Conservation (phyloP, 73 alveolate genomes). For the Uronychia binucleata region DNA sequence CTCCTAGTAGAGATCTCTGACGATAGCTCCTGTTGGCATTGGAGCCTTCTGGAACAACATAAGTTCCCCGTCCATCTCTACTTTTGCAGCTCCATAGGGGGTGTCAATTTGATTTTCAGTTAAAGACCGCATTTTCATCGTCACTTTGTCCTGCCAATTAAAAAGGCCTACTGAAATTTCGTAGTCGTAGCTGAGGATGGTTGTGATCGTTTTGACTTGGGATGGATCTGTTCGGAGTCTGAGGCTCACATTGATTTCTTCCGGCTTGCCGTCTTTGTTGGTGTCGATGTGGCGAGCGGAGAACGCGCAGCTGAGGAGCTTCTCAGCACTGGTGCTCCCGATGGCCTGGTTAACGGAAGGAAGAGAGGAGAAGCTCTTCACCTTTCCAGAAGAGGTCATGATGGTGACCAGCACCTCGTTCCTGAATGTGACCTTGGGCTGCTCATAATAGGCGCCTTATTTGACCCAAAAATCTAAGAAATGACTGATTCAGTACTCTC, state of each 20-base stretch:
- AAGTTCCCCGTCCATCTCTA: slow-evolving; percentile 28
- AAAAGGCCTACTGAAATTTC: neutral
- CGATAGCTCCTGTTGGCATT: slow-evolving; percentile 32
- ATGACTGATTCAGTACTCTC: slow-evolving; percentile 8
- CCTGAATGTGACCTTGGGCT: slow-evolving; percentile 41
- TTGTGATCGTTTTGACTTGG: neutral
- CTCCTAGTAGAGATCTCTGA: slow-evolving; percentile 24
- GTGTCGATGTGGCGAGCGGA: slow-evolving; percentile 6
- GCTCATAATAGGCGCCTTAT: slow-evolving; percentile 27
- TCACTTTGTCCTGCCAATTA: neutral
- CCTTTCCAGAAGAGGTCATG: neutral
- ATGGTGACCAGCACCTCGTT: slow-evolving; percentile 26
- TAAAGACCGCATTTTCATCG: neutral
- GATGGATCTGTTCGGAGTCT: slow-evolving; percentile 24
- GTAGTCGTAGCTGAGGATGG: neutral
- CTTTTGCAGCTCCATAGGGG: slow-evolving; percentile 48
- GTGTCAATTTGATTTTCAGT: slow-evolving; percentile 16
- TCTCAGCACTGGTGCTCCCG: neutral
- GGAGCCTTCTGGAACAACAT: slow-evolving; percentile 32
- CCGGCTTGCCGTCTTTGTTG: slow-evolving; percentile 28
- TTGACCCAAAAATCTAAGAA: slow-evolving; percentile 45
- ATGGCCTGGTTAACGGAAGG: neutral
- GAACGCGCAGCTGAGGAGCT: neutral
- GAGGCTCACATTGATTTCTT: slow-evolving; percentile 16
- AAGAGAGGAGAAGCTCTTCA: neutral